Conservation (phyloP, 306 rosid species). For the Castanea mollissima region DNA sequence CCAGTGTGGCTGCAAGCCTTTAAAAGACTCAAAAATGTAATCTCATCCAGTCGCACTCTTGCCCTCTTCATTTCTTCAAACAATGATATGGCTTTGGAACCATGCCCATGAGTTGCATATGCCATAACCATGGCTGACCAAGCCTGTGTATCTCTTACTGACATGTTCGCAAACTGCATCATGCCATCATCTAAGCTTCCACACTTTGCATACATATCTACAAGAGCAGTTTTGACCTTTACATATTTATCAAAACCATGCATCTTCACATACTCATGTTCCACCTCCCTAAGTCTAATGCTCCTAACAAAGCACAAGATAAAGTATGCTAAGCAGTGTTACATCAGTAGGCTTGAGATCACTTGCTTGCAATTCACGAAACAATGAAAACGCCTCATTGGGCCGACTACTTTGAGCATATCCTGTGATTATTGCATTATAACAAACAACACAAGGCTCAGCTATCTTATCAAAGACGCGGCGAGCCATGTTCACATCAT, state of each 20-base stretch:
- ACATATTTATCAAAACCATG: conserved; percentile 57
- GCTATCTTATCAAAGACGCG: too few relatives aligned
- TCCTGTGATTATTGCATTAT: conserved; percentile 64
- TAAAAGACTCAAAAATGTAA: conserved; percentile 67
- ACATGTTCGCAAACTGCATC: conserved; percentile 57
- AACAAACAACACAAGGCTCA: conserved; percentile 52
- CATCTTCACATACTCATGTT: conserved; percentile 76
- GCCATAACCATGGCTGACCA: conserved; percentile 84
- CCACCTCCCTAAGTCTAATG: conserved; percentile 77
- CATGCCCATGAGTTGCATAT: conserved; percentile 73
- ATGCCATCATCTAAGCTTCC: conserved; percentile 70
- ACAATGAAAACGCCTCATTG: conserved; percentile 73
- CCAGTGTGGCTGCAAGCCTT: conserved; percentile 82
- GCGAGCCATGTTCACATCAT: conserved; percentile 54
- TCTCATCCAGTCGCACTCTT: conserved; percentile 60
- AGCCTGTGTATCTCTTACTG: conserved; percentile 66
- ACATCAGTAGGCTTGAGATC: conserved; percentile 63
- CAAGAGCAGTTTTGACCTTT: conserved; percentile 77
- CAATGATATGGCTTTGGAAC: conserved; percentile 48
- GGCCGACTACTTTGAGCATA: conserved; percentile 61
- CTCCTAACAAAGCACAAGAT: conserved; percentile 68
- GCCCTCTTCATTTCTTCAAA: conserved; percentile 71
- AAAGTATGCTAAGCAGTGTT: conserved; percentile 69
- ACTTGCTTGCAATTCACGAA: conserved; percentile 62
- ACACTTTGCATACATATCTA: conserved; percentile 84